Conservation (phyloP, 441 rosid genomes). For the Syzygium malaccense region DNA sequence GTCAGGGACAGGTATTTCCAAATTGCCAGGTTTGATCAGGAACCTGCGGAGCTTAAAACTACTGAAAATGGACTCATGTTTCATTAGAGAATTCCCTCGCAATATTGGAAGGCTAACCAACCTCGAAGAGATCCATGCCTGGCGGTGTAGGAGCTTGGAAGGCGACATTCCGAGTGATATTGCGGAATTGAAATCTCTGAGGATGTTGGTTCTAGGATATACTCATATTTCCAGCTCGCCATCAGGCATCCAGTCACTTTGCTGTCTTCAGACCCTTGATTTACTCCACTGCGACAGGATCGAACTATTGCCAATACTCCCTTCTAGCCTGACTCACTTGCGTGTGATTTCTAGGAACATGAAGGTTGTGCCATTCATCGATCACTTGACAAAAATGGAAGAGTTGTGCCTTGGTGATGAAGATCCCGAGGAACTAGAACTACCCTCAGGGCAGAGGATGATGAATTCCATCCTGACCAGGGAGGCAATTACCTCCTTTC, state of each 20-base stretch:
- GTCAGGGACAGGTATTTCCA: not conserved
- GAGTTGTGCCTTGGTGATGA: not conserved
- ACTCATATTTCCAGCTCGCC: not conserved
- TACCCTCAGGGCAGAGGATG: not conserved
- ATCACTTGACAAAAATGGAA: not conserved
- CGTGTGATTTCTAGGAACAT: not conserved
- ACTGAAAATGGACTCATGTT: not conserved
- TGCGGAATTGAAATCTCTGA: not conserved
- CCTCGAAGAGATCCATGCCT: not conserved
- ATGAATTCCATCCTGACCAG: not conserved
- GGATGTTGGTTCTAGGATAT: not conserved
- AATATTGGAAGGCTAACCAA: not conserved
- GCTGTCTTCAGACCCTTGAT: not conserved
- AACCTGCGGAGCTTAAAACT: not conserved
- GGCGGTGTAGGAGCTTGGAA: not conserved
- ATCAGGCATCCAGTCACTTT: not conserved
- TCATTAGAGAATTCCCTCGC: not conserved
- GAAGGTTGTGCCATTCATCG: not conserved
- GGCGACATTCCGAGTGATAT: not conserved
- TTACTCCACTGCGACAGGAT: not conserved
- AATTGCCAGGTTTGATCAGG: fast-evolving
- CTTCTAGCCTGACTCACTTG: not conserved
- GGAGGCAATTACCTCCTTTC: not conserved
- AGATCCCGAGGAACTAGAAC: not conserved
- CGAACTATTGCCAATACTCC: not conserved